Percentiles rank a stretch among this genome's conserved stretches.
These are phyloP conservation scores for Lactuca saligna DNA, from an alignment of 129 eudicot species.

Conservation along the genomic window DNA sequence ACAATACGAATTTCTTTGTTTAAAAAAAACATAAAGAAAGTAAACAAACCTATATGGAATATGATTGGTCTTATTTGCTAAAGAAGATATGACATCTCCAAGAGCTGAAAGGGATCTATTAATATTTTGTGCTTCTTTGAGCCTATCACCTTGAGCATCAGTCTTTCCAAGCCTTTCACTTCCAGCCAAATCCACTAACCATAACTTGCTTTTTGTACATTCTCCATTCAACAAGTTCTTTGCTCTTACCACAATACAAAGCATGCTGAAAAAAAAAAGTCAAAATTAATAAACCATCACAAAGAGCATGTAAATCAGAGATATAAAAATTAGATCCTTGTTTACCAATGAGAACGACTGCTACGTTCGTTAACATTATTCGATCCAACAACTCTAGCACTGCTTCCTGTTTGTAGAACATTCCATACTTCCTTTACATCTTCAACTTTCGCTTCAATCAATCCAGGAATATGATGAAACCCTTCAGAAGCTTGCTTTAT, in stretches of 20 bases:
- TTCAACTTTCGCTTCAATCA: conserved; percentile 88
- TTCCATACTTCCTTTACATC: conserved; percentile 81
- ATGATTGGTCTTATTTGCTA: conserved; percentile 92
- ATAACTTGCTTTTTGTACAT: conserved; percentile 92
- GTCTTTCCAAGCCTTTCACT: conserved; percentile 97
- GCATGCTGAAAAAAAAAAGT: conserved; percentile 60
- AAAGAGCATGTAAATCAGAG: too few species aligned
- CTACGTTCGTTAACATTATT: conserved; percentile 95
- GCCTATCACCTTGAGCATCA: conserved; percentile 92
- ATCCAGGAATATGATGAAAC: conserved; percentile 82
- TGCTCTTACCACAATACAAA: conserved; percentile 77
- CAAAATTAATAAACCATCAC: neutral
- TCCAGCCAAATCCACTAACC: conserved; percentile 99
- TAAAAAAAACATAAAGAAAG: neutral
- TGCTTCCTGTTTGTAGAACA: conserved; percentile 83
- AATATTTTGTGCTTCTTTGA: conserved; percentile 95
- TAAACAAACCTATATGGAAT: conserved; percentile 62
- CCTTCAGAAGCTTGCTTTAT: conserved; percentile 93
- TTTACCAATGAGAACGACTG: conserved; percentile 97
- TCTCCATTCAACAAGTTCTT: conserved; percentile 81
- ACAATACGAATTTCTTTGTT: neutral
- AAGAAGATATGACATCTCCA: conserved; percentile 93
- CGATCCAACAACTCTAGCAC: conserved; percentile 94
- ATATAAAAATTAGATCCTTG: neutral
- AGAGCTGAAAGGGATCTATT: conserved; percentile 92